Evolutionary conservation across 2,329 filamentous ascomycete species (phyloP).

Genomic region (Hypoxylon sp.): DNA sequence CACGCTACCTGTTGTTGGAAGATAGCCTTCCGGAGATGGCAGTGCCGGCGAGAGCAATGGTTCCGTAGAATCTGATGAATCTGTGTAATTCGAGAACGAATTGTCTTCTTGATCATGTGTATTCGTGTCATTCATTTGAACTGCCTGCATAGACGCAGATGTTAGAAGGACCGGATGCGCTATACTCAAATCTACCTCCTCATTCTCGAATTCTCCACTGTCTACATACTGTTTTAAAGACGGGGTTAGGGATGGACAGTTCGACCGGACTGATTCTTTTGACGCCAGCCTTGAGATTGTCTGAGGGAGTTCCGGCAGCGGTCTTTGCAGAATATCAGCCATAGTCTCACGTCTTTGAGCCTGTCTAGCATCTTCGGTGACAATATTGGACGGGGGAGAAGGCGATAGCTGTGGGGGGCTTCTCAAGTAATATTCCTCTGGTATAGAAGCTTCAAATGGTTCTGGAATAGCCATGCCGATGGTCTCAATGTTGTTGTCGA

Average conservation of each 20-base stretch:
- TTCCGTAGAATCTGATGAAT: constrained; percentile 48
- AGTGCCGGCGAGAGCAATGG: constrained; percentile 46
- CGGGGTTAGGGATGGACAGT: constrained; percentile 54
- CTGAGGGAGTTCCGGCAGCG: constrained; percentile 52
- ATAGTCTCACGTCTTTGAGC: constrained; percentile 11
- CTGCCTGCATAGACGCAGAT: constrained; percentile 50
- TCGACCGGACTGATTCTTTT: constrained; percentile 50
- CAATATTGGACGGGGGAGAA: constrained; percentile 1
- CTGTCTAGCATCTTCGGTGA: constrained; percentile 13
- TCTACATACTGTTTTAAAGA: constrained; percentile 53
- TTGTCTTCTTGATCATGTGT: constrained; percentile 38
- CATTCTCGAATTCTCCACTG: constrained; percentile 53
- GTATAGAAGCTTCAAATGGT: constrained; percentile 1
- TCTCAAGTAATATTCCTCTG: constrained; percentile 40
- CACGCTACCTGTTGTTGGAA: constrained; percentile 53
- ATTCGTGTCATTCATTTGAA: constrained; percentile 43
- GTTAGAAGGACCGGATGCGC: constrained; percentile 51
- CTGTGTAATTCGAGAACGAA: constrained; percentile 53
- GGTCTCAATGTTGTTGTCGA: constrained; percentile 24
- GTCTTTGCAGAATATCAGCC: constrained; percentile 45
- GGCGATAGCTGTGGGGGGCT: constrained; percentile 39
- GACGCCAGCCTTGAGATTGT: constrained; percentile 47
- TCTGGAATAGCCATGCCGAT: constrained; percentile 22
- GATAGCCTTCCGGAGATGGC: constrained; percentile 51
- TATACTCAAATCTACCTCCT: constrained; percentile 51